phyloP scores from a whole-genome alignment of 306 rosid species.

The Gastrolobium bilobum region DNA sequence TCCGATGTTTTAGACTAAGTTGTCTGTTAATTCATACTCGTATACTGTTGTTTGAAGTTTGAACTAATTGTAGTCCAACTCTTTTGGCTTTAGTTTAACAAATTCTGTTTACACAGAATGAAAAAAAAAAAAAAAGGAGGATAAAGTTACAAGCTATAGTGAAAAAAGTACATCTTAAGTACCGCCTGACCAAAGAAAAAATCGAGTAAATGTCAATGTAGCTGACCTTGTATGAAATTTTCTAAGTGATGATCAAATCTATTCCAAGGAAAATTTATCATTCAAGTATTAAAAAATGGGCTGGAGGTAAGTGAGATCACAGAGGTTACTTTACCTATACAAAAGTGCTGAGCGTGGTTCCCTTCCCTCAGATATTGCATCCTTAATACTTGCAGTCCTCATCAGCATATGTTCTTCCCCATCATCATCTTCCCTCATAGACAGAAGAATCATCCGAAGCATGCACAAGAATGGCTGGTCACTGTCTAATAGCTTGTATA shows the following conservation, averaged over 20 bases:
- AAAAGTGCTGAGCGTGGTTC: conserved; percentile 78
- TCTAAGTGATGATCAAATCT: conserved; percentile 31
- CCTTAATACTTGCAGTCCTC: conserved; percentile 63
- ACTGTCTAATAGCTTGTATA: conserved; percentile 95
- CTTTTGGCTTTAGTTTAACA: background rate
- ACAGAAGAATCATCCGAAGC: conserved; percentile 98
- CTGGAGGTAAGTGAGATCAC: conserved; percentile 35
- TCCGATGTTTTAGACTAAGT: background rate
- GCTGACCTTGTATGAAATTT: background rate
- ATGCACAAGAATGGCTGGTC: conserved; percentile 98
- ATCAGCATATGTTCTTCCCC: conserved; percentile 70
- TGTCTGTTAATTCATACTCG: background rate
- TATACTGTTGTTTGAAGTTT: background rate
- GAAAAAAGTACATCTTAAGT: conserved; percentile 17
- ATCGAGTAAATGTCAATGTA: conserved; percentile 17
- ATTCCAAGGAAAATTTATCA: conserved; percentile 28
- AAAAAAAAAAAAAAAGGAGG: background rate
- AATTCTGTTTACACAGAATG: background rate
- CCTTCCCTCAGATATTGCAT: conserved; percentile 72
- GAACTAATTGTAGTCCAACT: background rate
- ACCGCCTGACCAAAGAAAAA: conserved; percentile 19
- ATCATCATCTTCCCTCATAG: conserved; percentile 93
- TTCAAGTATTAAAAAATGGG: conserved; percentile 17
- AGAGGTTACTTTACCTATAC: conserved; percentile 76
- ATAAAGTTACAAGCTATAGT: background rate